Evolutionary conservation across 2,329 filamentous ascomycete genomes (phyloP).

Genomic region (Venturia oleaginea): DNA sequence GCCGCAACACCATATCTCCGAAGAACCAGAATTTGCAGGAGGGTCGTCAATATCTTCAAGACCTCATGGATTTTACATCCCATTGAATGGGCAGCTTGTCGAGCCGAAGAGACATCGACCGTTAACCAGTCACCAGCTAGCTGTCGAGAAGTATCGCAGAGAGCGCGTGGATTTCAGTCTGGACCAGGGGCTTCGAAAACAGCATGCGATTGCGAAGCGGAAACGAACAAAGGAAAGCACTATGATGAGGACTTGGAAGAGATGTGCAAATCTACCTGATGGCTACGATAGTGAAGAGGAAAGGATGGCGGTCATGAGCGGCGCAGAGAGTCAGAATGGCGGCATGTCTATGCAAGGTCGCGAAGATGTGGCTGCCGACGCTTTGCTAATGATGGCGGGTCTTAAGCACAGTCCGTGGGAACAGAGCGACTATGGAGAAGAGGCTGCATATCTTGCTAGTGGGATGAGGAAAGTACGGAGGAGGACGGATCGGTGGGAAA

Average conservation of each 20-base stretch:
- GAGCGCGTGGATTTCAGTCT: conserved; percentile 76
- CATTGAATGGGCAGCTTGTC: conserved; percentile 40
- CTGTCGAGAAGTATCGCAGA: conserved; percentile 68
- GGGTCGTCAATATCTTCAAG: conserved; percentile 23
- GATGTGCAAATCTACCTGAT: conserved; percentile 37
- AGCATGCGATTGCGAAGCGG: conserved; percentile 56
- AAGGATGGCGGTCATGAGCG: not conserved
- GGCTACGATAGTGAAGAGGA: conserved; percentile 41
- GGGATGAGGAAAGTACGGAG: conserved; percentile 42
- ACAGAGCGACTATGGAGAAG: conserved; percentile 14
- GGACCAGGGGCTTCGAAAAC: conserved; percentile 59
- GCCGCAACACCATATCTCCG: conserved; percentile 1
- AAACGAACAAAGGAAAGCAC: conserved; percentile 32
- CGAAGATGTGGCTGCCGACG: conserved; percentile 1
- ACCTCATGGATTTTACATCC: conserved; percentile 41
- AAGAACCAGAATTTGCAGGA: not conserved
- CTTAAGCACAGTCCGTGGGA: conserved; percentile 9
- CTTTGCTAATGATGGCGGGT: conserved; percentile 9
- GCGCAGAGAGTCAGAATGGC: not conserved
- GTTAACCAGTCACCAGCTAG: conserved; percentile 72
- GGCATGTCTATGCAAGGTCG: not conserved
- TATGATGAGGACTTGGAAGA: conserved; percentile 51
- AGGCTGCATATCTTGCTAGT: conserved; percentile 12
- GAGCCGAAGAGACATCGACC: conserved; percentile 53
- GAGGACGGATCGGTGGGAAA: conserved; percentile 62